Conservation (phyloP, 2,329 filamentous ascomycete species). For the Cladosporium austrohemisphaericum region DNA sequence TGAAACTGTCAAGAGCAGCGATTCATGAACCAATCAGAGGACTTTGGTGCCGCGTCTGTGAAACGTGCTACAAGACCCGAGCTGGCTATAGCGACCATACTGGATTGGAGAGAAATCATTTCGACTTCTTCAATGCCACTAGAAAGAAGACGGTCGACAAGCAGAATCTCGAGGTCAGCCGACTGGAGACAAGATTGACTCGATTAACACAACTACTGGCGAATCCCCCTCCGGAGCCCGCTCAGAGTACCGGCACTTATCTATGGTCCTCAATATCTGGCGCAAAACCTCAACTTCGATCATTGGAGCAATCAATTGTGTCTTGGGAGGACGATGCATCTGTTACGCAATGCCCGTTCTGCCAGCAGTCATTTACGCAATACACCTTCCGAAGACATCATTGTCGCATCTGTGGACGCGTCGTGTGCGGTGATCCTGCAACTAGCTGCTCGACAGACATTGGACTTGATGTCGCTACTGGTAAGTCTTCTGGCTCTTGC, state of each 20-base stretch:
- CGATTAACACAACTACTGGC: slow-evolving; percentile 82
- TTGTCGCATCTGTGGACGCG: slow-evolving; percentile 86
- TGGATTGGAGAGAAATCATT: slow-evolving; percentile 68
- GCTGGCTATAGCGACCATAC: slow-evolving; percentile 81
- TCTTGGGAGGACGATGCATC: slow-evolving; percentile 89
- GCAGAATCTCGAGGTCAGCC: slow-evolving; percentile 79
- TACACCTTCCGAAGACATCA: slow-evolving; percentile 94
- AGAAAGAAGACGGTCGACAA: slow-evolving; percentile 77
- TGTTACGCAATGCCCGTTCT: slow-evolving; percentile 83
- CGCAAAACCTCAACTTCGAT: slow-evolving; percentile 67
- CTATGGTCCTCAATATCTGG: slow-evolving; percentile 56
- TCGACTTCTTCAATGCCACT: slow-evolving; percentile 64
- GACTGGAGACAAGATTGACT: slow-evolving; percentile 86
- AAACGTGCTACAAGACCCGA: slow-evolving; percentile 98
- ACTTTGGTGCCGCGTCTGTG: slow-evolving; percentile 91
- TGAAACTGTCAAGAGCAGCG: slow-evolving; percentile 89
- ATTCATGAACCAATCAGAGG: slow-evolving; percentile 85
- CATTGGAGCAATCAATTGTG: slow-evolving; percentile 85
- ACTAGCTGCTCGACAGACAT: slow-evolving; percentile 85
- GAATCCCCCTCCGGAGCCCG: slow-evolving; percentile 63
- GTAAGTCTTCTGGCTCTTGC: slow-evolving; percentile 41
- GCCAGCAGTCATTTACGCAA: slow-evolving; percentile 88
- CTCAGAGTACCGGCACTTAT: slow-evolving; percentile 46
- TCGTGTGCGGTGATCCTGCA: slow-evolving; percentile 83
- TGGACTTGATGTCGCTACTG: slow-evolving; percentile 68